A percentile compares a stretch with the other conserved stretches of the same genome.
These are phyloP conservation scores for Thraustotheca clavata DNA, from an alignment of 352 stramenopile genomes.

Conservation along the genomic window DNA sequence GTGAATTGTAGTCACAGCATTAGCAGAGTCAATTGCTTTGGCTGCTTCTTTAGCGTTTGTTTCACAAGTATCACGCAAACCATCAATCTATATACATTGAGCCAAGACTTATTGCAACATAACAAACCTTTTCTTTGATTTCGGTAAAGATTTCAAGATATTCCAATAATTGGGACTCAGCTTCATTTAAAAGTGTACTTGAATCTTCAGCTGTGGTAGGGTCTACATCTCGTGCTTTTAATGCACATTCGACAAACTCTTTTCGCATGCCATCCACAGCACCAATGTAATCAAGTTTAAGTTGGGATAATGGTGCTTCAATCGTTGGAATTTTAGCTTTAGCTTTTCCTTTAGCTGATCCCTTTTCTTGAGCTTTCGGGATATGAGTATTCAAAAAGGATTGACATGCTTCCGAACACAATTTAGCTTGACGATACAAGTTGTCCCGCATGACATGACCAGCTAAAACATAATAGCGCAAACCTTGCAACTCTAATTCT, in stretches of 20 bases:
- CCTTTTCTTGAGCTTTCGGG: constrained; percentile 25
- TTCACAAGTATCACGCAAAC: constrained; percentile 41
- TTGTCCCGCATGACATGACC: constrained; percentile 76
- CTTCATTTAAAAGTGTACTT: constrained; percentile 28
- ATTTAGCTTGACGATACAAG: constrained; percentile 44
- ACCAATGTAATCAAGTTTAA: constrained; percentile 44
- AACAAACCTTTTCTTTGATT: constrained; percentile 68
- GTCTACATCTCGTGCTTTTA: constrained; percentile 31
- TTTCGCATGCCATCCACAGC: constrained; percentile 43
- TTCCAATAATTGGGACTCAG: constrained; percentile 50
- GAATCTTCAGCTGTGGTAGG: constrained; percentile 24
- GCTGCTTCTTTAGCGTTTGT: constrained; percentile 26
- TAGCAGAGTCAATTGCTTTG: constrained; percentile 10
- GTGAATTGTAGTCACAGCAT: constrained; percentile 52
- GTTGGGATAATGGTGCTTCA: not conserved
- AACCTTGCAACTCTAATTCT: constrained; percentile 39
- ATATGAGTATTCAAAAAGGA: constrained; percentile 46
- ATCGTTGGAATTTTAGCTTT: constrained; percentile 47
- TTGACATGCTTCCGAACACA: constrained; percentile 35
- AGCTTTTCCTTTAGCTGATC: constrained; percentile 43
- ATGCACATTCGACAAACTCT: constrained; percentile 42
- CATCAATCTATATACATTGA: constrained; percentile 27
- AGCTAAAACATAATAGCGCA: constrained; percentile 77
- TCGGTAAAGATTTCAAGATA: constrained; percentile 81
- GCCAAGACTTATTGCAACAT: not conserved